Base-by-base conservation (phyloP, 176 grass and related monocot species). In the Triticum urartu region DNA sequence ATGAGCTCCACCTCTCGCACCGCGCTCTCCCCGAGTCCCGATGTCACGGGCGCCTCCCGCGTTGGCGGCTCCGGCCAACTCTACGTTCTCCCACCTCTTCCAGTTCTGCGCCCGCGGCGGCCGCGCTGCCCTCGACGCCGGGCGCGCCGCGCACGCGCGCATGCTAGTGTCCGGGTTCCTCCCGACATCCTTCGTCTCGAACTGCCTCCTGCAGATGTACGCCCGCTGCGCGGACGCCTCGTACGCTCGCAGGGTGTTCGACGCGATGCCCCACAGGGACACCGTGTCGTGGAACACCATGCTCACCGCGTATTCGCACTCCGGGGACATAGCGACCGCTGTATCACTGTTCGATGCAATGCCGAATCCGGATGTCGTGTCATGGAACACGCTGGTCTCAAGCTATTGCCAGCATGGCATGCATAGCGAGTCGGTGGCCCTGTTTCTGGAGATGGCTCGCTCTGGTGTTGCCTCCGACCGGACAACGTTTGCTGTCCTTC, bases 171-270 rank as follows among this genome's bases (percentile, higher is more conserved):
- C 87, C 15, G 81, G 93, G 22, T 98, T 95, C 62, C 35, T 73
- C 2, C 95, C 95, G 64, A 95, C 91, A 2, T 43, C 78, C 18
- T 90, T 95, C 52, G 95, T 98, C 66, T 52, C 86, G 11, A 98
- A 95, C 75, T 95, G 93, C 87, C 83, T 98, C 70, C 86, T 95
- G 60, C 85, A 92, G 79, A 89, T 95, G 95, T 93, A 98, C 25
- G 73, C 83, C 0, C 85, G 84, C 6, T 95, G 91, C 80, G 87
- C 48, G 0, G 80, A 85, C 78, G 30, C 91, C 1, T 61, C 83
- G 1, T 48, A 59, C 22, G 93, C 95, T 1, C 87, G 54, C 62
- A 78, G 70, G 33, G 72, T 92, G 83, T 98, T 98, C 80, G 89
- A 91, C 83, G 66, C 14, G 35, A 86, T 98, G 77, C 83, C 83